Evolutionary conservation across 805 yeast genomes (phyloP).

Genomic region (Schwanniomyces sp.): DNA sequence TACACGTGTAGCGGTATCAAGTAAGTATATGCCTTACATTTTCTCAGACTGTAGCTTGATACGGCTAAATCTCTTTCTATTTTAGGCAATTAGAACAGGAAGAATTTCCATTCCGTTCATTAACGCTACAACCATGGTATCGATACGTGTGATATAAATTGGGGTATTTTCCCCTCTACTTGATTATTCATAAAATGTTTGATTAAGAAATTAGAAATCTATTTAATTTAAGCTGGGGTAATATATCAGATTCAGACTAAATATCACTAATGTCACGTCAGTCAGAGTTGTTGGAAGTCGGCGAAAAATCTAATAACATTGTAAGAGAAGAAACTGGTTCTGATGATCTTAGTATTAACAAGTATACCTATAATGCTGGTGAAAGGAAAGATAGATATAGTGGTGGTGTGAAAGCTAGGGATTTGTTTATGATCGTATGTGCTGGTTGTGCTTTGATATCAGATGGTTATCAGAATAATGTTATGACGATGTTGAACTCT

Average conservation of each 20-base stretch:
- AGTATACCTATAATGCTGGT: conserved; percentile 32
- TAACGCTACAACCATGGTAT: not conserved
- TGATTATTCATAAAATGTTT: not conserved
- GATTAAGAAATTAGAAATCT: not conserved
- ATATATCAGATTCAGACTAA: not conserved
- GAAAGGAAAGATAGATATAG: conserved; percentile 27
- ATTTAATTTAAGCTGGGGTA: not conserved
- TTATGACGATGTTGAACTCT: conserved; percentile 68
- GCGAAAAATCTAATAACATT: not conserved
- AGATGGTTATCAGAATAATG: conserved; percentile 76
- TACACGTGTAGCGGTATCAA: not conserved
- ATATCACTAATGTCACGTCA: not conserved
- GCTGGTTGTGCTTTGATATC: conserved; percentile 75
- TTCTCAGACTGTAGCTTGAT: too few relatives aligned
- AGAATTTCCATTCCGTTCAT: not conserved
- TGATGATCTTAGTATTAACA: not conserved
- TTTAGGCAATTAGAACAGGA: not conserved
- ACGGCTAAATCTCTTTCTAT: not conserved
- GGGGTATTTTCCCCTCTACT: not conserved
- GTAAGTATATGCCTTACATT: not conserved
- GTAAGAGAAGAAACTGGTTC: not conserved
- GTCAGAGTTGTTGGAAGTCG: not conserved
- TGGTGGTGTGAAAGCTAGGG: conserved; percentile 24
- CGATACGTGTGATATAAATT: not conserved
- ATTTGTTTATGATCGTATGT: conserved; percentile 51